Base-by-base conservation (phyloP, 768 basidiomycete species). In the Lactifluus volemus region DNA sequence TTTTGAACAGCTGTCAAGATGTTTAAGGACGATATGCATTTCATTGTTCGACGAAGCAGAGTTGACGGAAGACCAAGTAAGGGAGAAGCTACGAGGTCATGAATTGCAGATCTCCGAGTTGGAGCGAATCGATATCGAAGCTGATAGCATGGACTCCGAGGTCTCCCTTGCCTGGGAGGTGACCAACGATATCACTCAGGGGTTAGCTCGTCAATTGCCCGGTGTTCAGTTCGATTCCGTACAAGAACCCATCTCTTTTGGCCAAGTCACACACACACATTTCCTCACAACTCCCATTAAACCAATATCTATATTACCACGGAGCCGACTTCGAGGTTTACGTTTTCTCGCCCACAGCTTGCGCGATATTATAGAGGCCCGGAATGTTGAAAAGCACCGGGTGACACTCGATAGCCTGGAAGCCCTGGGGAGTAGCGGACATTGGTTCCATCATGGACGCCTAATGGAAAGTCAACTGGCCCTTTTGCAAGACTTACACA, bases 401-500 rank as follows among this genome's bases (percentile, higher is more conserved):
- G 32, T 3, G 3, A 21, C 19, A 47, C 10, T 47, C 45, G n/a
- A 47, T 8, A 25, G 10, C 45, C 45, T 47, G 3, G 7, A 32
- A 32, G 32, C 32, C 32, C 32, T 32, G 4, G 32, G 32, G 32
- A 3, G 32, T 3, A 32, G 7, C 7, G 32, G 32, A 32, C 7
- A 32, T 32, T 32, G 32, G 32, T 32, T 32, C 32, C 3, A 32
- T 3, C 32, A 32, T 7, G 7, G 9, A 25, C 30, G 15, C 45
- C 38, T 5, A 30, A 59, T 59, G 14, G 50, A 42, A 29, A 39
- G 49, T 10, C 38, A 29, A 44, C 25, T 56, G 17, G 38, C 34
- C 29, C 36, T 36, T 39, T 47, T 38, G 10, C 55, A 56, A 19
- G 55, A 56, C 17, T 1, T 52, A 19, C 42, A 32, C 21, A 14